phyloP scores from a whole-genome alignment of 305 asterid genomes.

The Solanum aculeatissimum region DNA sequence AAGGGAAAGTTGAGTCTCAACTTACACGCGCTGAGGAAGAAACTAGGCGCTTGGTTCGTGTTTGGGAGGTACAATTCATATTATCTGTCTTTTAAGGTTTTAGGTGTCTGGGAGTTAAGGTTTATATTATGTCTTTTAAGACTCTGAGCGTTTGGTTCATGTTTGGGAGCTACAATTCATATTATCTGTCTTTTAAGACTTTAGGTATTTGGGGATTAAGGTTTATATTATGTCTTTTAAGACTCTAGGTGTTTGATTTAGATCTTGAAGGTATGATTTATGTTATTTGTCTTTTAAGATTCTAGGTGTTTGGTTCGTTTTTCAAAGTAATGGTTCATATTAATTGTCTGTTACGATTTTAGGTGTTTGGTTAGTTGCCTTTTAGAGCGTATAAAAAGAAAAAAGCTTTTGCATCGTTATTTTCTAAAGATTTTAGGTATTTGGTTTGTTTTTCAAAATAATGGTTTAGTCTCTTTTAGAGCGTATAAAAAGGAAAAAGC shows the following conservation, averaged over 20 bases:
- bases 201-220: neutral
- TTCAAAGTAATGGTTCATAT: conserved; percentile 33
- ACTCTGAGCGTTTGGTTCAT: no score
- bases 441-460: conserved; percentile 15
- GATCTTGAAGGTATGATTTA: conserved; percentile 48
- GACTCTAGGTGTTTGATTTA: conserved; percentile 39
- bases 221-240: neutral
- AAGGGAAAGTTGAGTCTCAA: conserved; percentile 52
- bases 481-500: neutral
- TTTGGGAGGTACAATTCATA: conserved; percentile 49
- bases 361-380: conserved; percentile 41
- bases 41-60: conserved; percentile 57
- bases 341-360: neutral
- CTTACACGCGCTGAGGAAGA: conserved; percentile 69
- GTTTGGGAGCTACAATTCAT: neutral
- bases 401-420: no score
- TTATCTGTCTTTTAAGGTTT: neutral
- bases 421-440: conserved; percentile 12
- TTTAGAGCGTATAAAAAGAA: neutral
- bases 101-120: neutral
- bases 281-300: neutral
- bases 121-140: neutral
- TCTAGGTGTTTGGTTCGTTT: conserved; percentile 48
- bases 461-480: no score
- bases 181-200: neutral